phyloP scores from a whole-genome alignment of 2,329 filamentous ascomycete genomes.

The Aureobasidium leucospermi region DNA sequence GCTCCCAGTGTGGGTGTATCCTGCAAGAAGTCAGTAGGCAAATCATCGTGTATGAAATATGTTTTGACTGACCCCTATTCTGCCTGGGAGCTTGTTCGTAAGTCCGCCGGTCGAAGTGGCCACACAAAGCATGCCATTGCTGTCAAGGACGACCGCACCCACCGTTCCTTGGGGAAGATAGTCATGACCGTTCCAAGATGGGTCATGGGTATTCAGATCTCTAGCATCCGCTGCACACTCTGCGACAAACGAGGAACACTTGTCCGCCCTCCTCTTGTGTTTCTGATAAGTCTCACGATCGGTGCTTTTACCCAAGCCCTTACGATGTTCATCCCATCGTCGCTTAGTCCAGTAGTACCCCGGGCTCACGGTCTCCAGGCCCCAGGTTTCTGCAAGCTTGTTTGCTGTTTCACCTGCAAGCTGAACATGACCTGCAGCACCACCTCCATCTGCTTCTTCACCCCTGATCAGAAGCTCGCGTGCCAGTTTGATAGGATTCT shows the following conservation, averaged over 20 bases:
- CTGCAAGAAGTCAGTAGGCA: not conserved
- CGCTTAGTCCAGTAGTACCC: conserved; percentile 72
- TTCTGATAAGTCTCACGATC: conserved; percentile 35
- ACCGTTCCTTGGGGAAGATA: conserved; percentile 79
- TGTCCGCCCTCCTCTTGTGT: conserved; percentile 30
- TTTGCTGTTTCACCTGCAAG: conserved; percentile 63
- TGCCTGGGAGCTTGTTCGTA: conserved; percentile 80
- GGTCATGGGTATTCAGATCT: conserved; percentile 13
- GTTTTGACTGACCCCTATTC: conserved; percentile 50
- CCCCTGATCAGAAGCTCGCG: conserved; percentile 62
- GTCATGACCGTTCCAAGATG: conserved; percentile 53
- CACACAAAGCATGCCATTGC: conserved; percentile 63
- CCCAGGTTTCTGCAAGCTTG: conserved; percentile 58
- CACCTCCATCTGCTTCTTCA: conserved; percentile 51
- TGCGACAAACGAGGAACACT: not conserved
- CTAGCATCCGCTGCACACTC: not conserved
- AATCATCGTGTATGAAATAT: not conserved
- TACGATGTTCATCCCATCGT: conserved; percentile 70
- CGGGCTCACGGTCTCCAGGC: conserved; percentile 60
- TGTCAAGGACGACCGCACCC: conserved; percentile 74
- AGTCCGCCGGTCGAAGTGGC: conserved; percentile 66
- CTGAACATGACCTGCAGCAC: conserved; percentile 63
- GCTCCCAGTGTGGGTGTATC: conserved; percentile 79
- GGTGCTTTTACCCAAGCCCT: conserved; percentile 45
- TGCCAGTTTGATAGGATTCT: conserved; percentile 72